These are phyloP conservation scores for Crithidia brevicula DNA, from an alignment of 208 protist species.

Conservation along the genomic window DNA sequence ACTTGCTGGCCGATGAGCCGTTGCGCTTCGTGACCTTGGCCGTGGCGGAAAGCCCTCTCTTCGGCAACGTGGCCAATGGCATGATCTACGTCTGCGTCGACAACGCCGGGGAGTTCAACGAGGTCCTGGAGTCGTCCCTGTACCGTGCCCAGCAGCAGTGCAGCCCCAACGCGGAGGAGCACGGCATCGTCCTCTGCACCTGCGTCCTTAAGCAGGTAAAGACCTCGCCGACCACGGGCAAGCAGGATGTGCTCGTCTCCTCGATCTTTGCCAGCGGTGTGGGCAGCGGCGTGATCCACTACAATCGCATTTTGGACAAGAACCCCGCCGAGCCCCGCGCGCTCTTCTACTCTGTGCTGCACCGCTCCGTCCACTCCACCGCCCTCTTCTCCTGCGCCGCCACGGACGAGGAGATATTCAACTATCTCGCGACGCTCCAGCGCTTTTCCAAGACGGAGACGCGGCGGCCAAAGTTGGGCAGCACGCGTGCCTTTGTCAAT, in stretches of 20 bases:
- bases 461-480: conserved; percentile 61
- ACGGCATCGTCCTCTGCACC: conserved; percentile 70
- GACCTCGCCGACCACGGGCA: conserved; percentile 30
- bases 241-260: conserved; percentile 69
- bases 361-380: conserved; percentile 61
- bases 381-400: conserved; percentile 47
- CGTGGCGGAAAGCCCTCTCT: conserved; percentile 74
- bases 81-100: conserved; percentile 60
- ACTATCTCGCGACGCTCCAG: conserved; percentile 55
- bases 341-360: conserved; percentile 76
- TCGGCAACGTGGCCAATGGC: conserved; percentile 74
- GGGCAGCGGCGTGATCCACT: conserved; percentile 72
- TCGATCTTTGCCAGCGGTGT: conserved; percentile 78
- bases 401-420: conserved; percentile 37
- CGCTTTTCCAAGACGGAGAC: conserved; percentile 73
- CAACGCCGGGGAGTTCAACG: conserved; percentile 65
- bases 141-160: conserved; percentile 25
- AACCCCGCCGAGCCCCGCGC: conserved; percentile 79
- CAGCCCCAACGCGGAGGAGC: conserved; percentile 36
- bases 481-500: conserved; percentile 50
- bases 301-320: conserved; percentile 83
- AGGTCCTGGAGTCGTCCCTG: conserved; percentile 54
- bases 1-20: conserved; percentile 49
- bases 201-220: conserved; percentile 73
- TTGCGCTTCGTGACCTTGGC: conserved; percentile 44